A percentile compares a stretch with the other conserved stretches of the same genome.
phyloP scores from a whole-genome alignment of 768 basidiomycete species.

The Xanthoconium purpureum region DNA sequence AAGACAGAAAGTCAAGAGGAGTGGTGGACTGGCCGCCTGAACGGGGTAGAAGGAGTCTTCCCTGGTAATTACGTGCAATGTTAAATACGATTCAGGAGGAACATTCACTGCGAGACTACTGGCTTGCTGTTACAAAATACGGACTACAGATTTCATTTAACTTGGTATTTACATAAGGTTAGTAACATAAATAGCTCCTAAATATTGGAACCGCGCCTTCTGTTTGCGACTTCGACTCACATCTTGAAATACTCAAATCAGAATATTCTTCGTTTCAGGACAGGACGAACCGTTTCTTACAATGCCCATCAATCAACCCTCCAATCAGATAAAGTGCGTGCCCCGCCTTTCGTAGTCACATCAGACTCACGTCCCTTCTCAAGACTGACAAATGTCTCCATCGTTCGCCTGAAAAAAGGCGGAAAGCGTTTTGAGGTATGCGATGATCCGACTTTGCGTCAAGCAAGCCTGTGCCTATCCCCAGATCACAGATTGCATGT shows the following conservation, averaged over 20 bases:
- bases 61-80: slow-evolving; percentile 58
- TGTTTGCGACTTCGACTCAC: not conserved
- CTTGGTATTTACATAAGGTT: not conserved
- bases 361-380: not conserved
- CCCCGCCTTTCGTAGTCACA: not conserved
- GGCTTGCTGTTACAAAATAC: not conserved
- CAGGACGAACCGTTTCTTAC: not conserved
- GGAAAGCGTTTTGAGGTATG: slow-evolving; percentile 95
- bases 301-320: slow-evolving; percentile 73
- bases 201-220: slow-evolving; percentile 10
- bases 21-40: slow-evolving; percentile 94
- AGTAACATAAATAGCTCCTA: slow-evolving; percentile 16
- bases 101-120: not conserved
- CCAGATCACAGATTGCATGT: slow-evolving; percentile 73
- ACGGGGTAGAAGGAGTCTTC: slow-evolving; percentile 84
- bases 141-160: not conserved
- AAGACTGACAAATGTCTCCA: slow-evolving; percentile 94
- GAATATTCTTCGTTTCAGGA: not conserved
- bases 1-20: slow-evolving; percentile 81
- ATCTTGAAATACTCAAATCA: not conserved
- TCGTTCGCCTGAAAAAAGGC: slow-evolving; percentile 94
- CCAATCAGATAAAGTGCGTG: slow-evolving; percentile 81
- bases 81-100: not conserved
- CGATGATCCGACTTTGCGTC: not conserved
- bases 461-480: not conserved